A percentile compares a stretch with the other conserved stretches of the same genome.
Conservation (phyloP, 2,329 filamentous ascomycete genomes). For the Epichloe baconii region DNA sequence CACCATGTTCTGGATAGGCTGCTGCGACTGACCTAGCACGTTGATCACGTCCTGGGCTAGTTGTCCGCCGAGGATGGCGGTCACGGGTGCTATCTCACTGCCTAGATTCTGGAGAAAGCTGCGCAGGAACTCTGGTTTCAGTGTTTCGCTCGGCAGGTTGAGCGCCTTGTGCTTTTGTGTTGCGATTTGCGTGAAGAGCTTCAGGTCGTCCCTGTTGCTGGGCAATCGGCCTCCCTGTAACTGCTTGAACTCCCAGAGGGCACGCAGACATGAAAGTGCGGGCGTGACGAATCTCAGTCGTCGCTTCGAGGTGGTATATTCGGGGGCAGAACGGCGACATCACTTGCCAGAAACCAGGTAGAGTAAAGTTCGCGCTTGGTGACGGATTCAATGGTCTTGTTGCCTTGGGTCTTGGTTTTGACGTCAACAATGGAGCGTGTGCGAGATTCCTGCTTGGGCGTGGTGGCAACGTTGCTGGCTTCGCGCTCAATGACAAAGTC, state of each 20-base stretch:
- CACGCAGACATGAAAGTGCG: conserved; percentile 71
- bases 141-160: conserved; percentile 52
- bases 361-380: conserved; percentile 87
- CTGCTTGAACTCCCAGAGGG: conserved; percentile 71
- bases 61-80: conserved; percentile 78
- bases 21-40: conserved; percentile 77
- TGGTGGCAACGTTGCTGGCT: conserved; percentile 63
- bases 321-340: conserved; percentile 59
- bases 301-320: conserved; percentile 54
- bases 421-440: conserved; percentile 66
- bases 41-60: conserved; percentile 97
- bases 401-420: conserved; percentile 53
- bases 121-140: conserved; percentile 60
- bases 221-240: conserved; percentile 40
- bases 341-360: conserved; percentile 69
- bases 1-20: conserved; percentile 90
- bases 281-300: conserved; percentile 68
- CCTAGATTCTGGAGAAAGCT: conserved; percentile 79
- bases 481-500: conserved; percentile 81
- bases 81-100: conserved; percentile 73
- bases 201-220: conserved; percentile 51
- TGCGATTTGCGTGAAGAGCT: conserved; percentile 63
- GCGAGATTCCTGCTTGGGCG: conserved; percentile 53
- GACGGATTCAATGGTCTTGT: conserved; percentile 67
- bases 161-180: conserved; percentile 67